A percentile compares a stretch with the other conserved stretches of the same genome.
Evolutionary conservation across 371 early-diverging fungal genomes (phyloP).

Genomic region (Gilbertella persicaria): DNA sequence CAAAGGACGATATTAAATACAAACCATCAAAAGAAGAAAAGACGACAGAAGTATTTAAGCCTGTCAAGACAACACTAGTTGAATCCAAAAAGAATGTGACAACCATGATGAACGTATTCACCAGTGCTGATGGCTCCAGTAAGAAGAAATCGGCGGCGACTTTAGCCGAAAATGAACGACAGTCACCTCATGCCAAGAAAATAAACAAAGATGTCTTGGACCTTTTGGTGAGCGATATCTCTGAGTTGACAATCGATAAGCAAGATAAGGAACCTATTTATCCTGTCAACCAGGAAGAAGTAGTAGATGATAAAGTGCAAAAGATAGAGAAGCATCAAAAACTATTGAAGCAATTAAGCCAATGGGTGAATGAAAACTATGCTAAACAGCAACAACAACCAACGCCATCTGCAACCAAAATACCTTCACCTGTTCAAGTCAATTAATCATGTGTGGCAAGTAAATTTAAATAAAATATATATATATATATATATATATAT

Average conservation of each 20-base stretch:
- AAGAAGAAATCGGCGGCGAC: not conserved
- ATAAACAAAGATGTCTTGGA: conserved; percentile 24
- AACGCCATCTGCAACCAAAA: not conserved
- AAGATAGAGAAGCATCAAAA: conserved; percentile 15
- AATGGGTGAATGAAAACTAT: conserved; percentile 20
- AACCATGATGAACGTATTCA: conserved; percentile 20
- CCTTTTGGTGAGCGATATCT: conserved; percentile 23
- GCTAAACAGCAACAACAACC: not conserved
- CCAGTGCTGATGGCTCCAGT: not conserved
- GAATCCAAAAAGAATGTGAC: conserved; percentile 21
- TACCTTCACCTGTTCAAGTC: not conserved
- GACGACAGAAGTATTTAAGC: conserved; percentile 8
- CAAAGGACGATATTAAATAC: conserved; percentile 21
- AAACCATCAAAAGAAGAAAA: conserved; percentile 11
- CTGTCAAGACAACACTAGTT: not conserved
- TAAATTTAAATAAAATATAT: no score
- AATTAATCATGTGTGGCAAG: no score
- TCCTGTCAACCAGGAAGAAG: not conserved
- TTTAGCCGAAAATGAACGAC: not conserved
- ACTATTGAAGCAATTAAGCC: conserved; percentile 17
- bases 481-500: no score
- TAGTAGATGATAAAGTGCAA: not conserved
- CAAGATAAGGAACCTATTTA: conserved; percentile 6
- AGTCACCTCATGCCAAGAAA: conserved; percentile 16
- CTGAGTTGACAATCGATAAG: conserved; percentile 16